Conservation (phyloP, 768 basidiomycete species). For the Lactifluus subvellereus region DNA sequence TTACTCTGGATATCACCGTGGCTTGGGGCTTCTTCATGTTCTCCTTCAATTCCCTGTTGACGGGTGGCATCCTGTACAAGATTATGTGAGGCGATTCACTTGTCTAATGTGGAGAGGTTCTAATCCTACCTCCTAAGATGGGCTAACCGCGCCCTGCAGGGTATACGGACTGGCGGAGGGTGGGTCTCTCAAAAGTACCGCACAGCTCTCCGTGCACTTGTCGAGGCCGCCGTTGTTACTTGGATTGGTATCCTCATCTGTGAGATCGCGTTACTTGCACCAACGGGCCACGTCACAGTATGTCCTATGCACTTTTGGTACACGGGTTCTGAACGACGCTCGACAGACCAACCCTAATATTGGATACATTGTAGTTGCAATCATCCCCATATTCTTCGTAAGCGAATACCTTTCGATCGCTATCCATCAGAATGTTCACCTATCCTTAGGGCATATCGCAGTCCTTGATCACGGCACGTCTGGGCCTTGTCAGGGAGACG, state of each 20-base stretch:
- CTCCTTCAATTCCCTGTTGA: slow-evolving; percentile 25
- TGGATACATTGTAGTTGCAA: slow-evolving; percentile 1
- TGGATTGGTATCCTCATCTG: slow-evolving; percentile 28
- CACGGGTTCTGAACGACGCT: background rate
- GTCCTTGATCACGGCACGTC: slow-evolving; percentile 26
- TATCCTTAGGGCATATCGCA: slow-evolving; percentile 27
- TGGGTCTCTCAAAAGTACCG: background rate
- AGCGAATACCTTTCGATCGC: background rate
- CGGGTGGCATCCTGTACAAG: slow-evolving; percentile 24
- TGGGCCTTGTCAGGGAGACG: slow-evolving; percentile 21
- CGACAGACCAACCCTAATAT: background rate
- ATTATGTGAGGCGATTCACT: slow-evolving; percentile 22
- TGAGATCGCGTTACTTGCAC: slow-evolving; percentile 25
- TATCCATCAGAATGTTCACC: background rate
- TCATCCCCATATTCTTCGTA: slow-evolving; percentile 19
- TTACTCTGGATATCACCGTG: slow-evolving; percentile 25
- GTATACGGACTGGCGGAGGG: background rate
- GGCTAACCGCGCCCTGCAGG: background rate
- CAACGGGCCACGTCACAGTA: slow-evolving; percentile 24
- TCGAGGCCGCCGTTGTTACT: slow-evolving; percentile 27
- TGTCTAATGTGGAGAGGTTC: background rate
- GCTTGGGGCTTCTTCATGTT: slow-evolving; percentile 30
- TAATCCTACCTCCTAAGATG: background rate
- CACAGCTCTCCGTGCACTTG: slow-evolving; percentile 19
- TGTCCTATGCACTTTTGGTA: background rate